Conservation (phyloP, 1,139 yeast genomes). For the Geotrichum citri-aurantii region DNA sequence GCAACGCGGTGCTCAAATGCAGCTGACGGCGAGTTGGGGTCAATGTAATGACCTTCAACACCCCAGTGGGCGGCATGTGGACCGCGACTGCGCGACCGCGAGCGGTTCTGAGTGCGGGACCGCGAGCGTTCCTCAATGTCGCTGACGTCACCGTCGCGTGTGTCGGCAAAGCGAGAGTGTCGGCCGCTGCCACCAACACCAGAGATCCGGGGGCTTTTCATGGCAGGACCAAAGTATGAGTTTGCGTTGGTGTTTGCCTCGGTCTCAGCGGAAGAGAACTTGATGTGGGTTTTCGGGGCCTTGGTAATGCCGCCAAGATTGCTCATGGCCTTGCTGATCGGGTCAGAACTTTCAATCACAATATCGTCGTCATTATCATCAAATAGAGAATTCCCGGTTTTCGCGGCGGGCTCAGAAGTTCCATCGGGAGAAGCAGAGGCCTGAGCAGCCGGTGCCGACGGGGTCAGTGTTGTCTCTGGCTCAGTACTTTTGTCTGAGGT, state of each 20-base stretch:
- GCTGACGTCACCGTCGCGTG: slow-evolving; percentile 4
- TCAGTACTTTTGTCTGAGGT: neutral
- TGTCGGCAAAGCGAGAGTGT: neutral
- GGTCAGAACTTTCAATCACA: neutral
- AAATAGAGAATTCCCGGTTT: neutral
- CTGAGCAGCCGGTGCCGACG: neutral
- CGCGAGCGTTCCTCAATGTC: slow-evolving; percentile 12
- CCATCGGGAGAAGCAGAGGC: neutral
- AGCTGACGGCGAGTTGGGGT: slow-evolving; percentile 17
- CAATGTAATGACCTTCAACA: slow-evolving; percentile 6
- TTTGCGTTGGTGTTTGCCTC: slow-evolving; percentile 17
- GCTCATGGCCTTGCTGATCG: neutral
- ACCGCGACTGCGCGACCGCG: slow-evolving; percentile 12
- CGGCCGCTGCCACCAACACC: neutral
- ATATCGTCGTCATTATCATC: neutral
- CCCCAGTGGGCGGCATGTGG: slow-evolving; percentile 3
- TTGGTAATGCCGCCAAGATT: neutral
- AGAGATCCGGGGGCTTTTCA: slow-evolving; percentile 5
- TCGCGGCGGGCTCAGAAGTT: neutral
- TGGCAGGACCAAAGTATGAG: slow-evolving; percentile 12
- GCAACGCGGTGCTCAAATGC: slow-evolving; percentile 40
- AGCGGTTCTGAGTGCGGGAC: neutral
- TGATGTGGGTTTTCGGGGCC: slow-evolving; percentile 7
- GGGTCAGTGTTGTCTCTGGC: neutral
- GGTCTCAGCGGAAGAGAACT: slow-evolving; percentile 14